Conservation (phyloP, 1,139 yeast species). For the Suhomyces atakaporum region DNA sequence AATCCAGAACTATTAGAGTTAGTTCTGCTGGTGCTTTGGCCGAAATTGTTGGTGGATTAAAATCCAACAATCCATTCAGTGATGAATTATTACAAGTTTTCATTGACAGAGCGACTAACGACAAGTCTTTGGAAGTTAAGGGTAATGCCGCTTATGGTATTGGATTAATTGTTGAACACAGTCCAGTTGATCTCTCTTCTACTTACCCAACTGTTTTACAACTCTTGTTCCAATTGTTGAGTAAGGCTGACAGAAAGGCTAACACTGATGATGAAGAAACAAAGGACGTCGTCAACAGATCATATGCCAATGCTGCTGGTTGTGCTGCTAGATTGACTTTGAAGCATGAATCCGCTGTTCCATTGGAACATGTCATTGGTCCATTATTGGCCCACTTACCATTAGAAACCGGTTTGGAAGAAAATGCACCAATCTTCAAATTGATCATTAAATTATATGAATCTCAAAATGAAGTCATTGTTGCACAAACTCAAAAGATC, state of each 20-base stretch:
- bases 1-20: conserved; percentile 74
- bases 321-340: conserved; percentile 92
- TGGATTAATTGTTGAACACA: conserved; percentile 72
- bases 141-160: conserved; percentile 97
- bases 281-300: conserved; percentile 77
- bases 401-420: conserved; percentile 85
- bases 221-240: conserved; percentile 75
- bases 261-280: conserved; percentile 72
- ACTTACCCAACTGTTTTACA: conserved; percentile 71
- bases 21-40: conserved; percentile 89
- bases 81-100: conserved; percentile 72
- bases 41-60: conserved; percentile 80
- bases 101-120: conserved; percentile 67
- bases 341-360: conserved; percentile 71
- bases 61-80: conserved; percentile 63
- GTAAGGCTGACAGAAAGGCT: conserved; percentile 73
- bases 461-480: conserved; percentile 57
- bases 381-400: conserved; percentile 82
- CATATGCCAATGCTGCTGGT: conserved; percentile 94
- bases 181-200: conserved; percentile 59
- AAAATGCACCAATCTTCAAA: conserved; percentile 86
- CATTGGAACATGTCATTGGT: conserved; percentile 77
- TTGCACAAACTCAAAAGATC: conserved; percentile 61
- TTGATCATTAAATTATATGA: conserved; percentile 73
- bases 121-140: conserved; percentile 84